Conservation (phyloP, 2,329 filamentous ascomycete species). For the Exophiala bonariae region DNA sequence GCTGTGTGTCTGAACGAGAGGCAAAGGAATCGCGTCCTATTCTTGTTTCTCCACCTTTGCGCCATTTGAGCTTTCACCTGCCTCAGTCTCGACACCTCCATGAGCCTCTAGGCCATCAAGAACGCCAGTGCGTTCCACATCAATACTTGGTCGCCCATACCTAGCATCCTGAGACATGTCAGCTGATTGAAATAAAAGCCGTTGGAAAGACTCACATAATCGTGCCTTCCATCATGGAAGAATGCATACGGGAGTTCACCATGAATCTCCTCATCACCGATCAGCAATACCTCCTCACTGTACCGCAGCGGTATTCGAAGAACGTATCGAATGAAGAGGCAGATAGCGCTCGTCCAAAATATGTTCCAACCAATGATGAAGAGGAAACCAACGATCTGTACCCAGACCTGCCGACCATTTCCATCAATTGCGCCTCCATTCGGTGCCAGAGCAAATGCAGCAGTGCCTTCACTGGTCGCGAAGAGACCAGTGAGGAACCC, state of each 20-base stretch:
- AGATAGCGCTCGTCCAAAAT: slow-evolving; percentile 51
- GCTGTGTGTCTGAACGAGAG: too few relatives aligned
- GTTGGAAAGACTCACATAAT: slow-evolving; percentile 3
- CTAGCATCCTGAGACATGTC: slow-evolving; percentile 6
- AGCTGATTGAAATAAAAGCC: not conserved
- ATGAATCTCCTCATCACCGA: slow-evolving; percentile 51
- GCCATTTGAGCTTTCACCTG: slow-evolving; percentile 4
- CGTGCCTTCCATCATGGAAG: slow-evolving; percentile 29
- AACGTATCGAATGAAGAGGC: slow-evolving; percentile 54
- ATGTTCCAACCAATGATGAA: slow-evolving; percentile 54
- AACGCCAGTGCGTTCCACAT: slow-evolving; percentile 9
- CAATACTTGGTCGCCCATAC: slow-evolving; percentile 13
- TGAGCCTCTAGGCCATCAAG: slow-evolving; percentile 17
- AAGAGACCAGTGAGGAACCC: slow-evolving; percentile 64
- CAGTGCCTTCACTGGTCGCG: slow-evolving; percentile 59
- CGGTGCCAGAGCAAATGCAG: slow-evolving; percentile 47
- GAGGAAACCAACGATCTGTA: slow-evolving; percentile 50
- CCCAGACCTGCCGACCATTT: slow-evolving; percentile 51
- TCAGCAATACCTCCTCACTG: slow-evolving; percentile 45
- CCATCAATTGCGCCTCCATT: slow-evolving; percentile 52
- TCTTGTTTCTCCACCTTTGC: slow-evolving; percentile 17
- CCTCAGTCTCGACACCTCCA: slow-evolving; percentile 15
- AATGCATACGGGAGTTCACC: slow-evolving; percentile 46
- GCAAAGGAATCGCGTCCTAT: too few relatives aligned
- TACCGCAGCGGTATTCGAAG: slow-evolving; percentile 49